Base-by-base conservation (phyloP, 805 yeast species). In the Zygoascus flipseniorum region DNA sequence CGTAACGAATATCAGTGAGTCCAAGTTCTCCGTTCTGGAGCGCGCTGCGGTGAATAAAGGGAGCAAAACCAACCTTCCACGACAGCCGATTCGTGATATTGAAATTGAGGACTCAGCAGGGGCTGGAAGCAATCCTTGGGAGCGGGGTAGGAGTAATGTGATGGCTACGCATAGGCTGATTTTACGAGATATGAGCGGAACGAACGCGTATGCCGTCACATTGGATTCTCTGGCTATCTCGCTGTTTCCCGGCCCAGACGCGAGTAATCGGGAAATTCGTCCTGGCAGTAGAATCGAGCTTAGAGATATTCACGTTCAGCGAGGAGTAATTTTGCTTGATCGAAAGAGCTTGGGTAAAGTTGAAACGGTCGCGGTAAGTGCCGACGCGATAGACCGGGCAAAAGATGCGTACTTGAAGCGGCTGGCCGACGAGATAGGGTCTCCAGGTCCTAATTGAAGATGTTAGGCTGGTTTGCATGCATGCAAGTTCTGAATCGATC, bases 21-120 rank as follows among this genome's bases (percentile, higher is more conserved):
- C 71, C 50, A 64, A 64, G 51, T 64, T 60, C 52, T 62, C 61
- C 53, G 67, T 65, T 56, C 59, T 68, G 10, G 58, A 59, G n/a
- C 23, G 32, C 31, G 28, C 57, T 14, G 51, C 43, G 16, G 47
- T 39, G 14, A 50, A 48, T 28, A 47, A 43, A 4, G 39, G 5
- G 8, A 35, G 16, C 8, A 35, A 35, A 11, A 35, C 39, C 39
- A 35, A 35, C 16, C 16, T 11, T 13, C 13, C 16, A 5, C 48
- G 54, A 20, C 41, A 50, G 23, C 41, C 46, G 28, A 32, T 20
- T n/a, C 53, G 51, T 18, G 32, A 32, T 10, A 44, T 48, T 13
- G 45, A 31, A 20, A 31, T 23, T 43, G 42, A 19, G 5, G 47
- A 43, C n/a, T 35, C 37, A n/a, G 13, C 51, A n/a, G 26, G n/a